Percentiles rank a stretch among this genome's conserved stretches.
These are phyloP conservation scores for Fagus sylvatica DNA, from an alignment of 306 rosid genomes.

Conservation along the genomic window DNA sequence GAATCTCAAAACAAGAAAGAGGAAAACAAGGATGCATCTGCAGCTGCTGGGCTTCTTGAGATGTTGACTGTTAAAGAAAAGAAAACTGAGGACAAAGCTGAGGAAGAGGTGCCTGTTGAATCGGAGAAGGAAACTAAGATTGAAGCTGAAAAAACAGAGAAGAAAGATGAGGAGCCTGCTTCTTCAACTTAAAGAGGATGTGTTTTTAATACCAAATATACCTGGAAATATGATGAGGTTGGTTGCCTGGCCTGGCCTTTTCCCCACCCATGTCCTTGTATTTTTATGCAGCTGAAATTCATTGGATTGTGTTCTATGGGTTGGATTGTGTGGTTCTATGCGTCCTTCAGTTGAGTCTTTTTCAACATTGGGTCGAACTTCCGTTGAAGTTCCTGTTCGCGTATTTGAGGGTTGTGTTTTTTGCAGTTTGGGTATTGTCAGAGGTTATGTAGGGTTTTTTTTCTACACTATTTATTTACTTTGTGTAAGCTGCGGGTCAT, in stretches of 20 bases:
- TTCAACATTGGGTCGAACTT: conserved; percentile 41
- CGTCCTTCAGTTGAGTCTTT: conserved; percentile 42
- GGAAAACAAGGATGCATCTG: conserved; percentile 60
- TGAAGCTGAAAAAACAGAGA: conserved; percentile 41
- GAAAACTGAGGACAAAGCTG: conserved; percentile 46
- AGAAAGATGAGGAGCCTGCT: conserved; percentile 57
- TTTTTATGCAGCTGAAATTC: conserved; percentile 33
- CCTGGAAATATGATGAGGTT: conserved; percentile 45
- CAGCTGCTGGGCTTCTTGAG: conserved; percentile 73
- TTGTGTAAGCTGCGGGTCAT: conserved; percentile 30
- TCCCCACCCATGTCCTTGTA: conserved; percentile 39
- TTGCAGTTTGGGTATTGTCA: conserved; percentile 43
- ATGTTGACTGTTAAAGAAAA: conserved; percentile 75
- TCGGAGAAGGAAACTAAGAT: conserved; percentile 26
- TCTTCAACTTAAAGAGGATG: conserved; percentile 49
- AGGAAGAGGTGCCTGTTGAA: conserved; percentile 22
- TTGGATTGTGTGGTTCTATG: conserved; percentile 34
- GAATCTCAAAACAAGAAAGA: conserved; percentile 68
- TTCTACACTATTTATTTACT: conserved; percentile 15
- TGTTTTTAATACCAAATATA: conserved; percentile 22
- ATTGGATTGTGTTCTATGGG: conserved; percentile 42
- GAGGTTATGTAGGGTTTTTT: conserved; percentile 10
- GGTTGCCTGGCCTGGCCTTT: conserved; percentile 35
- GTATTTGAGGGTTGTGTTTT: conserved; percentile 47
- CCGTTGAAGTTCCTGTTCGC: conserved; percentile 44